Percentiles rank a stretch among this genome's conserved stretches.
Evolutionary conservation across 352 stramenopile genomes (phyloP).

Genomic region (Chrysophaeum taylorii): DNA sequence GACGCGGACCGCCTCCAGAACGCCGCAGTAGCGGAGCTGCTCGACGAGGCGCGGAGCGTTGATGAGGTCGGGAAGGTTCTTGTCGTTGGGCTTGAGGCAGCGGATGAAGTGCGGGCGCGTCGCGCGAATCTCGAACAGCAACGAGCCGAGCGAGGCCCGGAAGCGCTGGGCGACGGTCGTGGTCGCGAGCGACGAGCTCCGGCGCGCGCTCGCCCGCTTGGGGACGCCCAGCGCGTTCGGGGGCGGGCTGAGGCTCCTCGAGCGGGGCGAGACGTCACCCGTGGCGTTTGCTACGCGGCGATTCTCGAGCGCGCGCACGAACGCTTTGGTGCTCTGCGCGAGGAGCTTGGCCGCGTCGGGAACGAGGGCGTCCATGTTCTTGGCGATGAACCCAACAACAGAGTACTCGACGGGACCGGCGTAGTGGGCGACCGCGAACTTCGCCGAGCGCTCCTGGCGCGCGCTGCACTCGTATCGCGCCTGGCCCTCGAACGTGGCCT

Average conservation of each 20-base stretch:
- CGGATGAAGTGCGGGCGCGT: slow-evolving; percentile 61
- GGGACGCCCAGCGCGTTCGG: too few species aligned
- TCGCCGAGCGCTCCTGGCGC: slow-evolving; percentile 46
- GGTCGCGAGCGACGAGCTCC: slow-evolving; percentile 10
- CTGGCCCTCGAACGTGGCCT: slow-evolving; percentile 11
- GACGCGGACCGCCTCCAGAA: slow-evolving; percentile 96
- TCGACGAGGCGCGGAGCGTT: slow-evolving; percentile 81
- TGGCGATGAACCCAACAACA: slow-evolving; percentile 55
- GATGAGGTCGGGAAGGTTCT: slow-evolving; percentile 70
- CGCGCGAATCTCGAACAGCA: slow-evolving; percentile 54
- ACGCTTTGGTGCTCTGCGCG: neutral
- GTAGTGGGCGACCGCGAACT: slow-evolving; percentile 56
- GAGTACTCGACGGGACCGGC: slow-evolving; percentile 51
- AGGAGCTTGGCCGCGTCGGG: neutral
- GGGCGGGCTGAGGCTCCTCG: too few species aligned
- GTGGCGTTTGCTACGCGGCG: neutral
- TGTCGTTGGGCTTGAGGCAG: slow-evolving; percentile 77
- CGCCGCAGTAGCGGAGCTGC: slow-evolving; percentile 86
- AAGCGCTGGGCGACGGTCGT: slow-evolving; percentile 66
- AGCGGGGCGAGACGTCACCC: neutral
- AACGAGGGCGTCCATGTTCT: slow-evolving; percentile 21
- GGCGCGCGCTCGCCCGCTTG: neutral
- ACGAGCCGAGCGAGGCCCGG: slow-evolving; percentile 48
- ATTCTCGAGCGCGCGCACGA: neutral
- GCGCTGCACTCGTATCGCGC: slow-evolving; percentile 46